A percentile compares a stretch with the other conserved stretches of the same genome.
Evolutionary conservation across 345 rosid genomes (phyloP).

Genomic region (Populus euphratica): DNA sequence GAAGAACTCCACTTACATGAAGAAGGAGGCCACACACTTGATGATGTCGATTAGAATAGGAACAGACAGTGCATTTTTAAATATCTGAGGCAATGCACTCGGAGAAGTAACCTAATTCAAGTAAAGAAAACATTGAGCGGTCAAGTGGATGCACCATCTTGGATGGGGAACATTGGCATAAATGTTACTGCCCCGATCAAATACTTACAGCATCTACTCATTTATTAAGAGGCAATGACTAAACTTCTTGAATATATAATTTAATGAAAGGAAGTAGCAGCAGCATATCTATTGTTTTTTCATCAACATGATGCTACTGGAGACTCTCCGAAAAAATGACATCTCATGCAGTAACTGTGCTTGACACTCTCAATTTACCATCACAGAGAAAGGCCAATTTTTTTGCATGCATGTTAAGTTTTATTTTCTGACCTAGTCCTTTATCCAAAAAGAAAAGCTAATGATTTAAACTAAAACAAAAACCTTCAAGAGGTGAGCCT

Average conservation of each 20-base stretch:
- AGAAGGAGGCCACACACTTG: conserved; percentile 64
- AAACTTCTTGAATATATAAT: neutral
- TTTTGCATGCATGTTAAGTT: neutral
- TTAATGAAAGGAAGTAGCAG: neutral
- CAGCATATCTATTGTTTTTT: neutral
- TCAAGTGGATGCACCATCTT: neutral
- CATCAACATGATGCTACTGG: neutral
- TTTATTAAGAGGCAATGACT: neutral
- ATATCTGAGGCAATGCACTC: conserved; percentile 64
- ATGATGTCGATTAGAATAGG: conserved; percentile 66
- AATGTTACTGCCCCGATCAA: neutral
- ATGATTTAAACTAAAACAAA: conserved; percentile 4
- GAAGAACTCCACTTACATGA: conserved; percentile 42
- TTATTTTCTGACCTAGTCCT: neutral
- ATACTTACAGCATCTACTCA: neutral
- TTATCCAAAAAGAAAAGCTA: neutral
- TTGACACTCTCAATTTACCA: neutral
- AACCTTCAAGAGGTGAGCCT: conserved; percentile 75
- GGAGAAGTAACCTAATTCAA: conserved; percentile 61
- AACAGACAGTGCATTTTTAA: conserved; percentile 72
- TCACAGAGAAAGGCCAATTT: neutral
- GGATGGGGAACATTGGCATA: neutral
- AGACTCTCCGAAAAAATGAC: neutral
- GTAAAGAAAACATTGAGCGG: neutral
- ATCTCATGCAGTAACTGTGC: neutral